Percentiles rank a stretch among this genome's conserved stretches.
phyloP scores from a whole-genome alignment of 2,329 filamentous ascomycete species.

The Diaporthe aspalathi region DNA sequence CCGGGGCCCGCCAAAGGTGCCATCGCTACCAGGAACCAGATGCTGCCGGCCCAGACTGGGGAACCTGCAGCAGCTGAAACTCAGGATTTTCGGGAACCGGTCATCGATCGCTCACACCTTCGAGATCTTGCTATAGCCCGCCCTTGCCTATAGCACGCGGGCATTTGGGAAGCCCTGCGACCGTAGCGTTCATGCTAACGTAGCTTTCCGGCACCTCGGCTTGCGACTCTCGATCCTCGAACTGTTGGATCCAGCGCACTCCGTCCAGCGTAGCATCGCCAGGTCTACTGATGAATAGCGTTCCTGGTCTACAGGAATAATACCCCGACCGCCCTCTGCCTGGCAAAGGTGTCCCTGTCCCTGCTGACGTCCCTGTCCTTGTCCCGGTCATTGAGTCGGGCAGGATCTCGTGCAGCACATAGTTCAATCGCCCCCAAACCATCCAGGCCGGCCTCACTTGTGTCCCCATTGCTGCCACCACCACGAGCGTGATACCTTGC shows the following conservation, averaged over 20 bases:
- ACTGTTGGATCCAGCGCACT: conserved; percentile 20
- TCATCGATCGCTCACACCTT: conserved; percentile 33
- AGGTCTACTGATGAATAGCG: background rate
- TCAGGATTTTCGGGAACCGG: conserved; percentile 29
- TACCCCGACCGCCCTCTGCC: conserved; percentile 11
- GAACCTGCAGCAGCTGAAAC: conserved; percentile 34
- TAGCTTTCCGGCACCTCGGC: conserved; percentile 12
- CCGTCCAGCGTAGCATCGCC: conserved; percentile 18
- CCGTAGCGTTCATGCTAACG: conserved; percentile 18
- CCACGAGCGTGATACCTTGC: background rate
- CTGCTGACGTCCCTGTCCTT: conserved; percentile 6
- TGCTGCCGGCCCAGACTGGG: conserved; percentile 24
- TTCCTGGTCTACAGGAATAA: conserved; percentile 6
- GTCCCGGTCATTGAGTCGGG: conserved; percentile 20
- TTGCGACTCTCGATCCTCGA: conserved; percentile 27
- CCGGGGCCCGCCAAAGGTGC: conserved; percentile 27
- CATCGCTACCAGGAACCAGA: conserved; percentile 22
- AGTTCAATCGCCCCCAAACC: conserved; percentile 4
- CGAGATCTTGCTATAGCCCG: conserved; percentile 26
- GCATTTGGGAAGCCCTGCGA: conserved; percentile 23
- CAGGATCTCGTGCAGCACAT: conserved; percentile 13
- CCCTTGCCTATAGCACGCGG: conserved; percentile 23
- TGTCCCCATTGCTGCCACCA: background rate
- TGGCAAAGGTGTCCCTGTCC: background rate
- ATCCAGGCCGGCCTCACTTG: conserved; percentile 7